A percentile compares a stretch with the other conserved stretches of the same genome.
Evolutionary conservation across 805 yeast genomes (phyloP).

Genomic region (Candida ovalis): DNA sequence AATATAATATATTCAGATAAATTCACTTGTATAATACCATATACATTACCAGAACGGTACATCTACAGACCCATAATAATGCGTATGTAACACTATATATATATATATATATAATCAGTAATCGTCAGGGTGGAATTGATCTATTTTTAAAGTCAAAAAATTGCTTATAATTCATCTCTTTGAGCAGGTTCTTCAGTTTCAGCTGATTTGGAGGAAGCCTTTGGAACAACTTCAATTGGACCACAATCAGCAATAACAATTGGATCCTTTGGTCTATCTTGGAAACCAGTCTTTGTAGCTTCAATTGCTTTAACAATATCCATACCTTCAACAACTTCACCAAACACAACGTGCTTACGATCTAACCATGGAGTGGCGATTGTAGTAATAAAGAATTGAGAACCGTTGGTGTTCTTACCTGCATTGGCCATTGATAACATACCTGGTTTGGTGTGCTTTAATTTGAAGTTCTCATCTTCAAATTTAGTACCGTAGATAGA

Average conservation of each 20-base stretch:
- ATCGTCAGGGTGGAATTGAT: not conserved
- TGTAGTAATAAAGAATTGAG: slow-evolving; percentile 94
- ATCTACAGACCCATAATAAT: too few relatives aligned
- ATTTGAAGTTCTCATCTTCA: slow-evolving; percentile 62
- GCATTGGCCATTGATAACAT: slow-evolving; percentile 77
- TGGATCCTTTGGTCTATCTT: slow-evolving; percentile 69
- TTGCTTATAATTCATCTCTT: slow-evolving; percentile 34
- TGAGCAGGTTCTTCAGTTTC: slow-evolving; percentile 25
- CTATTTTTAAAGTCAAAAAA: not conserved
- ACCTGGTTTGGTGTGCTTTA: slow-evolving; percentile 69
- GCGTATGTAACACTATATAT: too few relatives aligned
- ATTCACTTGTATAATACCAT: too few relatives aligned
- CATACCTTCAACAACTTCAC: slow-evolving; percentile 85
- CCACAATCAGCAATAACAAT: slow-evolving; percentile 71
- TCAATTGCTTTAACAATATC: slow-evolving; percentile 79
- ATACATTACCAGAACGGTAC: too few relatives aligned
- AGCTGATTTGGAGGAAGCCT: slow-evolving; percentile 13
- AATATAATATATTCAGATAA: too few relatives aligned
- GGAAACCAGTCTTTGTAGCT: slow-evolving; percentile 59
- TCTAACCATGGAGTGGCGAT: slow-evolving; percentile 89
- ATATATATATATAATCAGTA: not conserved
- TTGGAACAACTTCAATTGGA: slow-evolving; percentile 39
- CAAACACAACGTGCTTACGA: slow-evolving; percentile 94
- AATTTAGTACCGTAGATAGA: slow-evolving; percentile 68
- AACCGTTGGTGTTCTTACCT: slow-evolving; percentile 80